Conservation (phyloP, 495 filamentous ascomycete genomes). For the Hypoxylon subgilvum region DNA sequence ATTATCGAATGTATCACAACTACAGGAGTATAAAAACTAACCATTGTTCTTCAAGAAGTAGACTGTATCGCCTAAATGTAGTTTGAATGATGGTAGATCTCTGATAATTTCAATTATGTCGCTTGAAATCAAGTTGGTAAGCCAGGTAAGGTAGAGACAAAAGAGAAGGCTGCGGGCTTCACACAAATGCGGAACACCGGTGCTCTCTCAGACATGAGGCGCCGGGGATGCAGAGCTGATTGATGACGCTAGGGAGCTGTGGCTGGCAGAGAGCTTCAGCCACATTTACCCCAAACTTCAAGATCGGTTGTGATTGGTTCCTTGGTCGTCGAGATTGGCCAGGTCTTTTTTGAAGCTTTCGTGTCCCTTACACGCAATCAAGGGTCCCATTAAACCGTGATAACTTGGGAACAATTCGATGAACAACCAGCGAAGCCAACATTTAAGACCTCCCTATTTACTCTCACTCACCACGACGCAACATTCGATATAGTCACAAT, state of each 20-base stretch:
- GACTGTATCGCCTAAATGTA: too few relatives aligned
- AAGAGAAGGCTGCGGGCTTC: conserved; percentile 9
- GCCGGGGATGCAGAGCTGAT: conserved; percentile 17
- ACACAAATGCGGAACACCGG: conserved; percentile 26
- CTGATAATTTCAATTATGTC: too few relatives aligned
- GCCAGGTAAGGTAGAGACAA: background rate
- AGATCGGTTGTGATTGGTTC: conserved; percentile 30
- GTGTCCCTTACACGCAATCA: conserved; percentile 42
- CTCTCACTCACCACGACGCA: background rate
- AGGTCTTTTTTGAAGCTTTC: conserved; percentile 39
- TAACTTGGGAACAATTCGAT: background rate
- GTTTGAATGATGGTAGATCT: too few relatives aligned
- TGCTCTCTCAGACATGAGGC: conserved; percentile 8
- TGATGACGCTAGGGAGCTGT: conserved; percentile 17
- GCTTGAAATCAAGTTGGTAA: conserved; percentile 8
- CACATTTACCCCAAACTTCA: conserved; percentile 15
- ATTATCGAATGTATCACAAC: too few relatives aligned
- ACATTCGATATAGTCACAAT: conserved; percentile 17
- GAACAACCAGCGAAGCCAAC: background rate
- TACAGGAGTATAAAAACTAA: too few relatives aligned
- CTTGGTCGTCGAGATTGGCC: conserved; percentile 2
- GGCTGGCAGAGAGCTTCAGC: conserved; percentile 43
- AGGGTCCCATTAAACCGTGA: conserved; percentile 15
- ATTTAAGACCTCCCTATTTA: background rate
- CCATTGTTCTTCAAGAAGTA: too few relatives aligned